Percentiles rank a stretch among this genome's conserved stretches.
phyloP scores from a whole-genome alignment of 805 yeast genomes.

The Teunomyces panamensis region DNA sequence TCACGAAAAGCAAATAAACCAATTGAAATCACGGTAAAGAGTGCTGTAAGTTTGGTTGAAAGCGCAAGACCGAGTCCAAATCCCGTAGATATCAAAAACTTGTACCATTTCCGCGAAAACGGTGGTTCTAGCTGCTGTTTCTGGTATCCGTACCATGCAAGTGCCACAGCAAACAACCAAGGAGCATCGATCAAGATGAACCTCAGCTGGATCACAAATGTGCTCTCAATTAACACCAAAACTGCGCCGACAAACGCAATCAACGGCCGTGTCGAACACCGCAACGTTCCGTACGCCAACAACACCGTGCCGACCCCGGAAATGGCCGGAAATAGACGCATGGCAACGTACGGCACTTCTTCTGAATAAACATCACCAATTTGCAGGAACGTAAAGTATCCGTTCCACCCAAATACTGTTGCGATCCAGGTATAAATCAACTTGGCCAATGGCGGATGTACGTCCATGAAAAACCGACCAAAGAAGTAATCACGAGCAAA shows the following conservation, averaged over 20 bases:
- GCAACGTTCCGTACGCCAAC: conserved; percentile 52
- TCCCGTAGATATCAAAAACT: conserved; percentile 47
- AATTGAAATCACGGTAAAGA: conserved; percentile 66
- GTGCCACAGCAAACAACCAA: conserved; percentile 42
- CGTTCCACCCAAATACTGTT: conserved; percentile 43
- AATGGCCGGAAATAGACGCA: conserved; percentile 57
- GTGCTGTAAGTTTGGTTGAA: conserved; percentile 70
- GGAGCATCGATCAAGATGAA: conserved; percentile 41
- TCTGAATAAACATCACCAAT: conserved; percentile 44
- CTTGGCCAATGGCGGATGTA: conserved; percentile 71
- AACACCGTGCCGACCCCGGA: conserved; percentile 54
- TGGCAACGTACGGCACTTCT: conserved; percentile 45
- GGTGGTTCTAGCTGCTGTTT: conserved; percentile 45
- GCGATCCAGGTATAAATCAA: conserved; percentile 56
- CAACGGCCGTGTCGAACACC: conserved; percentile 48
- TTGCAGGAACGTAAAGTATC: conserved; percentile 28
- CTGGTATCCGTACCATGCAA: conserved; percentile 52
- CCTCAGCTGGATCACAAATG: conserved; percentile 61
- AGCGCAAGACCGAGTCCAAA: conserved; percentile 52
- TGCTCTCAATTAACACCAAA: conserved; percentile 60
- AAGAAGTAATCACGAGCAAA: conserved; percentile 44
- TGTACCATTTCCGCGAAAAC: conserved; percentile 52
- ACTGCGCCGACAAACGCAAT: conserved; percentile 51
- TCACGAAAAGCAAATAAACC: conserved; percentile 45
- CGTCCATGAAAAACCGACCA: conserved; percentile 65